These are phyloP conservation scores for Collybia mongolica DNA, from an alignment of 768 basidiomycete species.

Conservation along the genomic window DNA sequence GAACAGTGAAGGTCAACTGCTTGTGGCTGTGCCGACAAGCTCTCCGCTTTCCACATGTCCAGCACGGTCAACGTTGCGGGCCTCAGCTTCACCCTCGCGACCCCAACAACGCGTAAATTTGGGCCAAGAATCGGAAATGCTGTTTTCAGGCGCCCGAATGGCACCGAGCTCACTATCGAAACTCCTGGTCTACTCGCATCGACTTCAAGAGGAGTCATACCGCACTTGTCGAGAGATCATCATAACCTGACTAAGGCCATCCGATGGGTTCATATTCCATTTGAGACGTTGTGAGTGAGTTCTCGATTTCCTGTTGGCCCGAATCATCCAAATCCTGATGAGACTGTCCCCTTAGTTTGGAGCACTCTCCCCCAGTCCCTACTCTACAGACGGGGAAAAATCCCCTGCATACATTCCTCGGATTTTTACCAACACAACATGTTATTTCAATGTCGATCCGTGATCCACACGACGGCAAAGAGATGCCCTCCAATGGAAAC, in stretches of 20 bases:
- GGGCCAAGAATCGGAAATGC: neutral
- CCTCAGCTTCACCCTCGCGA: too few species aligned
- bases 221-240: slow-evolving; percentile 3
- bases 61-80: too few species aligned
- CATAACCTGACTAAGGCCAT: neutral
- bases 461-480: slow-evolving; percentile 61
- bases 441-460: slow-evolving; percentile 57
- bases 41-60: too few species aligned
- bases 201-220: slow-evolving; percentile 1
- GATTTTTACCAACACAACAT: slow-evolving; percentile 1
- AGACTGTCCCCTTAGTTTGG: neutral
- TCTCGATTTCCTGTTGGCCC: neutral
- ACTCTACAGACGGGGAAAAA: neutral
- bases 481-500: slow-evolving; percentile 75
- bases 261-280: neutral
- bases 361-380: neutral
- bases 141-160: neutral
- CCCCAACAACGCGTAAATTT: neutral
- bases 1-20: neutral
- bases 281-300: slow-evolving; percentile 7
- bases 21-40: neutral
- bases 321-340: neutral
- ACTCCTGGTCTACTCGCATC: slow-evolving; percentile 3
- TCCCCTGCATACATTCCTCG: slow-evolving; percentile 1
- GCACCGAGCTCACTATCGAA: neutral